phyloP scores from a whole-genome alignment of 805 yeast genomes.

The Wickerhamiella domercqiae region DNA sequence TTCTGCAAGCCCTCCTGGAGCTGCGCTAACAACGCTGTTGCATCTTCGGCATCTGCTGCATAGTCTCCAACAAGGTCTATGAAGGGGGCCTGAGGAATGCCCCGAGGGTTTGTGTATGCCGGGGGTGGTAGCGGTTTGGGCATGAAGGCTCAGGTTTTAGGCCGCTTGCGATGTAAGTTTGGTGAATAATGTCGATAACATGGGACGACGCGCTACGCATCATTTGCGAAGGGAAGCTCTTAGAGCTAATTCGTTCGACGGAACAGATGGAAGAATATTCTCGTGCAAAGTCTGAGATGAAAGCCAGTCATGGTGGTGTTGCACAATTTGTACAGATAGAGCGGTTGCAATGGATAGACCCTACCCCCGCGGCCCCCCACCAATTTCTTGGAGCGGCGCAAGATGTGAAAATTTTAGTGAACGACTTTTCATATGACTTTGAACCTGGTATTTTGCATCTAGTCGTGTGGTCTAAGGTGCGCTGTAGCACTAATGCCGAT shows the following conservation, averaged over 20 bases:
- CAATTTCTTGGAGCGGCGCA: slow-evolving; percentile 11
- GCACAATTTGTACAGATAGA: slow-evolving; percentile 16
- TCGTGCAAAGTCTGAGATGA: slow-evolving; percentile 15
- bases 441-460: slow-evolving; percentile 34
- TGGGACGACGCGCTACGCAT: slow-evolving; percentile 12
- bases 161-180: too few relatives aligned
- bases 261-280: slow-evolving; percentile 17
- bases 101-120: slow-evolving; percentile 57
- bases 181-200: slow-evolving; percentile 1
- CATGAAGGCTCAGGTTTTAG: slow-evolving; percentile 7
- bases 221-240: slow-evolving; percentile 13
- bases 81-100: slow-evolving; percentile 94
- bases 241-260: slow-evolving; percentile 18
- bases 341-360: slow-evolving; percentile 19
- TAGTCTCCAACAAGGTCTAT: slow-evolving; percentile 67
- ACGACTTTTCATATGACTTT: slow-evolving; percentile 43
- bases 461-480: slow-evolving; percentile 41
- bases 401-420: slow-evolving; percentile 33
- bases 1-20: slow-evolving; percentile 73
- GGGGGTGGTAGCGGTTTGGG: slow-evolving; percentile 16
- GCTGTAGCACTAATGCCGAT: slow-evolving; percentile 32
- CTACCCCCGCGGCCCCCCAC: not conserved
- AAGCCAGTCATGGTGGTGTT: slow-evolving; percentile 16
- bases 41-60: slow-evolving; percentile 54
- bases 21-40: slow-evolving; percentile 49